Evolutionary conservation across 495 filamentous ascomycete genomes (phyloP), one percentile per base, ranked within the genome.

Genomic region (Penicillium longicatenatum): DNA sequence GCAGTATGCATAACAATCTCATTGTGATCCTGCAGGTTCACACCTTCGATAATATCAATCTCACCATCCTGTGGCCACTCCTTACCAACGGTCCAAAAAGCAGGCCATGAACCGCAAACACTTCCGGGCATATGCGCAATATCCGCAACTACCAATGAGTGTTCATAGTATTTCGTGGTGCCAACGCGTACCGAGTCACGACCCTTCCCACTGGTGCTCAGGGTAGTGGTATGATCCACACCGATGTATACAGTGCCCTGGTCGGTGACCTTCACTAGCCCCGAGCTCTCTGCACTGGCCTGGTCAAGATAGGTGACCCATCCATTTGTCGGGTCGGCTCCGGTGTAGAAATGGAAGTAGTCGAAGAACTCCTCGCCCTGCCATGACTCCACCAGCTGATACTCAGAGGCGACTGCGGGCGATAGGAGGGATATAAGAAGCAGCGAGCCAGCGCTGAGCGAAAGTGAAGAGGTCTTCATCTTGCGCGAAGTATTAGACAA

Each of bases 11-110:
- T 78, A 3, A 90, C 86, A 61, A 95, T 85, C 39, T 79, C 67
- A 61, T 93, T 89, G 52, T 80, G 74, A 0, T 77, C 71, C 49
- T 86, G 79, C 33, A 75, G 63, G 71, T 94, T 91, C 57, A 95
- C 89, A 41, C 90, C 90, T 68, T 97, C 92, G 68, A 97, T 87
- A 62, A 97, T 92, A 77, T 97, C 92, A 59, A 96, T 92, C 72
- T 97, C 93, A 20, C 93, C 93, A 35, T 82, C 78, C 11, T 72
- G 68, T 0, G 92, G 93, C 93, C 93, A 97, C 47, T 85, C 77
- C 6, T 81, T 79, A 17, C 91, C 89, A 12, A 86, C 75, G 2
- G 84, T 88, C 90, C 91, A 96, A 57, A 82, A 82, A n/a, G 88
- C 84, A 19, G 89, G 88, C 88, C 88, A 91, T 26, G 79, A 81